Conservation (phyloP, 805 yeast genomes). For the Ogataea neopini region DNA sequence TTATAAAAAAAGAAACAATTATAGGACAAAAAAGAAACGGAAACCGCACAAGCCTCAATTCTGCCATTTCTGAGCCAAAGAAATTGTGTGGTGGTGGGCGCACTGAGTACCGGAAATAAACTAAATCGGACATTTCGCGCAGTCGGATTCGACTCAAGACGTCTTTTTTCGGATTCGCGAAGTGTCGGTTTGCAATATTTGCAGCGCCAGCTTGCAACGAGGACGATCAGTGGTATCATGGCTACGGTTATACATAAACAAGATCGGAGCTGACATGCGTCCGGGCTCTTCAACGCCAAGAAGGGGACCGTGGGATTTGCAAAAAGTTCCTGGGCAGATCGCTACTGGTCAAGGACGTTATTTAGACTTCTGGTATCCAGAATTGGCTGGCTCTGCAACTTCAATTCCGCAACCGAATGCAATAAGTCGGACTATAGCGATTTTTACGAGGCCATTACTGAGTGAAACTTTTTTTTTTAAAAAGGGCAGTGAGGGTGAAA, state of each 20-base stretch:
- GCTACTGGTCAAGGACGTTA: not conserved
- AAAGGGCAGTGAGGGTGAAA: too few species aligned
- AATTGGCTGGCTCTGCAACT: not conserved
- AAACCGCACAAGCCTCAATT: constrained; percentile 6
- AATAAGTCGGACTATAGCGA: not conserved
- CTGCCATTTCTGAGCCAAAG: not conserved
- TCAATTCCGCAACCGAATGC: not conserved
- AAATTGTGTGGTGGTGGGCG: not conserved
- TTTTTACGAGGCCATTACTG: not conserved
- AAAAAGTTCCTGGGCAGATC: not conserved
- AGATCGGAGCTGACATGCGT: not conserved
- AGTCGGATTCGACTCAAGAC: not conserved
- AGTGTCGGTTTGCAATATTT: not conserved
- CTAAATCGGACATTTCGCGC: not conserved
- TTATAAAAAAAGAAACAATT: constrained; percentile 4
- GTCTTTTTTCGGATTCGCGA: not conserved
- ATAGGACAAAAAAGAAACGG: not conserved
- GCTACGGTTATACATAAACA: not conserved
- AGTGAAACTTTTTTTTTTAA: not conserved
- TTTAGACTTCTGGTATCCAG: not conserved
- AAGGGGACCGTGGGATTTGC: not conserved
- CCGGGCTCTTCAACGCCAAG: not conserved
- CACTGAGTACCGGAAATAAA: not conserved
- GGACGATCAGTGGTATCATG: constrained; percentile 8
- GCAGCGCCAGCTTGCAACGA: constrained; percentile 1